Base-by-base conservation (phyloP, 805 yeast species). In the Wickerhamiella siamensis region DNA sequence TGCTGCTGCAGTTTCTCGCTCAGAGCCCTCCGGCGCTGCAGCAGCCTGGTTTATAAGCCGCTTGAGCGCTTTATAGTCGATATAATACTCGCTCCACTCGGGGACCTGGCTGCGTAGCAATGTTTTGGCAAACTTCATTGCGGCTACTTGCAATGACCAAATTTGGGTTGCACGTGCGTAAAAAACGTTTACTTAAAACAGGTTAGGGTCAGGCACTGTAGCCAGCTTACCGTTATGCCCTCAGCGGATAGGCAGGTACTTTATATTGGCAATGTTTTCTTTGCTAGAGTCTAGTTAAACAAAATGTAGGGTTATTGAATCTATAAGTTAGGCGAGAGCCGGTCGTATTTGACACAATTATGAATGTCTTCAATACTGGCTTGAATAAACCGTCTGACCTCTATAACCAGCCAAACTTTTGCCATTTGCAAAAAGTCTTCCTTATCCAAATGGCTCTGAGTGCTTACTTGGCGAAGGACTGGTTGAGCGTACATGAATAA, bases 401-500 rank as follows among this genome's bases (percentile, higher is more conserved):
- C 97, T 31, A 88, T 64, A 0, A 93, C 87, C 40, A 83, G 54
- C 96, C 96, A 88, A 10, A 88, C 84, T 57, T 83, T 82, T 44
- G 83, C 62, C 95, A 88, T 83, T 18, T 82, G 76, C 22, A 82
- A 47, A n/a, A 77, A 70, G 48, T 77, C 77, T 34, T 50, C 52
- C 6, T 22, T 20, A 15, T n/a, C 16, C 8, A 31, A n/a, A 4
- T 36, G 31, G 17, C 79, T 63, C 50, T 74, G 72, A 39, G 77
- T 67, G 41, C 52, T 45, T 36, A 83, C 73, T 57, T 79, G 77
- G 63, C 97, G 73, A 54, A 81, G 68, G 41, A 86, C 81, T 1
- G 95, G 95, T 48, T 86, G 64, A 3, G 95, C 76, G 59, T 94
- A 82, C 71, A 94, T 94, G 71, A 91, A 88, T 39, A 91, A 70